These are phyloP conservation scores for Globisporangium radiosum DNA, from an alignment of 352 stramenopile species.

Conservation along the genomic window DNA sequence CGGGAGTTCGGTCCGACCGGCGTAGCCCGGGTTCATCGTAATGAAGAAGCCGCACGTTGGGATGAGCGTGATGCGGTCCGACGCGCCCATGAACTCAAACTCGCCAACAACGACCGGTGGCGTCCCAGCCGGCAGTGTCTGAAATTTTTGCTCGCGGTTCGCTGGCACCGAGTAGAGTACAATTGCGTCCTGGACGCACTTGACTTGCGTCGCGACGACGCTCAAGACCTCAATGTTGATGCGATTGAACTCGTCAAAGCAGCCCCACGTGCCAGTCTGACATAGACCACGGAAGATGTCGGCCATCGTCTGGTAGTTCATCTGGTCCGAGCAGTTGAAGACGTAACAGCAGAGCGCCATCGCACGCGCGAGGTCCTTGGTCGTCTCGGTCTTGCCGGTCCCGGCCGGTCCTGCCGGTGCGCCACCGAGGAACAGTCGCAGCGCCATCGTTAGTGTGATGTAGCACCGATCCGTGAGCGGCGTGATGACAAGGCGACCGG, in stretches of 20 bases:
- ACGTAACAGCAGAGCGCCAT: slow-evolving; percentile 87
- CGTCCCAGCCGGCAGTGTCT: slow-evolving; percentile 89
- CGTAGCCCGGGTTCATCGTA: slow-evolving; percentile 94
- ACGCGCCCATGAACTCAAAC: slow-evolving; percentile 86
- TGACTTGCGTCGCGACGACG: slow-evolving; percentile 82
- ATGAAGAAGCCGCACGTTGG: slow-evolving; percentile 92
- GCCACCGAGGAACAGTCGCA: slow-evolving; percentile 94
- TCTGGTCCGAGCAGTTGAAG: slow-evolving; percentile 88
- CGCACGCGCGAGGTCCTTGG: slow-evolving; percentile 77
- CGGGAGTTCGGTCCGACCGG: slow-evolving; percentile 78
- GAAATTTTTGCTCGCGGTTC: slow-evolving; percentile 94
- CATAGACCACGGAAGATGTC: slow-evolving; percentile 84
- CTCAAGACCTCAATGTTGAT: slow-evolving; percentile 88
- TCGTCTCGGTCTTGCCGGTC: slow-evolving; percentile 89
- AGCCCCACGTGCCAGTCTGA: slow-evolving; percentile 83
- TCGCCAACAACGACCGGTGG: slow-evolving; percentile 86
- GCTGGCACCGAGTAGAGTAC: slow-evolving; percentile 86
- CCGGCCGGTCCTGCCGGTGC: slow-evolving; percentile 90
- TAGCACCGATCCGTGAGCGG: slow-evolving; percentile 96
- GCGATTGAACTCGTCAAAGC: slow-evolving; percentile 87
- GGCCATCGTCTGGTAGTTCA: slow-evolving; percentile 89
- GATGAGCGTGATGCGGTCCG: slow-evolving; percentile 80
- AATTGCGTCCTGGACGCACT: slow-evolving; percentile 82
- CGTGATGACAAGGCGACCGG: slow-evolving; percentile 92
- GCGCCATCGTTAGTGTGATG: slow-evolving; percentile 95